Evolutionary conservation across 306 rosid genomes (phyloP), one percentile per base, ranked within the genome.

Genomic region (Hippophae gyantsensis): DNA sequence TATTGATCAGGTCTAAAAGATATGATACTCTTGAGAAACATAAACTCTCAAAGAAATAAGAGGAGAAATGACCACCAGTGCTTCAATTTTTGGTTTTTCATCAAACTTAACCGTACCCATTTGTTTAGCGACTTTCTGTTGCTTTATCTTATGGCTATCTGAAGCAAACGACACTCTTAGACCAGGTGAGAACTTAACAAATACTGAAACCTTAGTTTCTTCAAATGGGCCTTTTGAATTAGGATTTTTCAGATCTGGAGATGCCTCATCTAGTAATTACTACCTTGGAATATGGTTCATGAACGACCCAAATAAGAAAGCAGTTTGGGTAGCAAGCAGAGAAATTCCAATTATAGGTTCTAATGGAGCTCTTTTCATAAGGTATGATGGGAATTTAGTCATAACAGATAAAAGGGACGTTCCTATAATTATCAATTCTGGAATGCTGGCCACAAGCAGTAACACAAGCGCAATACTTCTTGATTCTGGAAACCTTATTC

Each of bases 251-350:
- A 12, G 38, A 23, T 54, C 66, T 48, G 53, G 51, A 54, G 6
- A 8, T 9, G 11, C 18, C 3, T 13, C 61, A 2, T 32, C 38
- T 32, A 51, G 54, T 0, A 8, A 53, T 54, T 43, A 43, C 12
- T 69, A 69, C 45, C 42, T 69, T 40, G 73, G 73, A 60, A 69
- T 61, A 42, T 69, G 67, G 67, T 60, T 54, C 43, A 60, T 18
- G 62, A 69, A 61, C 54, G 66, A 60, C 60, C 43, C 5, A 42
- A 53, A 12, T 48, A 48, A 11, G 56, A 53, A 56, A 46, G 42
- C 67, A 46, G 49, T 69, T 47, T 69, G 73, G 73, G 67, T 69
- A 48, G 56, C 73, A 45, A 61, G 61, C 13, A 60, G 44, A 54
- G 26, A 53, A 45, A 56, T 13, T 51, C 61, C 54, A 46, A 49